Conservation (phyloP, 2,329 filamentous ascomycete genomes). For the Stachybotrys chartarum region DNA sequence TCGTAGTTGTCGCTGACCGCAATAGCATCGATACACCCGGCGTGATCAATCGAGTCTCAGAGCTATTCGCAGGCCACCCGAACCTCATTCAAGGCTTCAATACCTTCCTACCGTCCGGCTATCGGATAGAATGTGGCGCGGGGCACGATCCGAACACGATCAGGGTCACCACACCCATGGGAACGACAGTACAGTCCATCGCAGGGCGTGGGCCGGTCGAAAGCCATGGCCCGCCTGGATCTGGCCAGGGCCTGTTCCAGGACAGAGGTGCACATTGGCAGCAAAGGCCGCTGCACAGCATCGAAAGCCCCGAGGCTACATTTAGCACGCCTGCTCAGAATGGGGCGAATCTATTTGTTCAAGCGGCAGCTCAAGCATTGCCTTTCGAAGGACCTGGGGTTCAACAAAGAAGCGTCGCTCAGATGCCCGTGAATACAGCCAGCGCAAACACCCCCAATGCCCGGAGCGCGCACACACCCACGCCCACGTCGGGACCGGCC, state of each 20-base stretch:
- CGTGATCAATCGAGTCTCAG: constrained; percentile 93
- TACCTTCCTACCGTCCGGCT: constrained; percentile 91
- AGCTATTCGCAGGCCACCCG: constrained; percentile 90
- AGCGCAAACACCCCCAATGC: constrained; percentile 36
- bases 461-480: constrained; percentile 52
- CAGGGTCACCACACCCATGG: constrained; percentile 92
- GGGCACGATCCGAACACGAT: constrained; percentile 95
- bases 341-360: constrained; percentile 39
- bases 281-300: constrained; percentile 48
- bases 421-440: constrained; percentile 20
- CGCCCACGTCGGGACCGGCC: constrained; percentile 48
- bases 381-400: constrained; percentile 21
- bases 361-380: constrained; percentile 27
- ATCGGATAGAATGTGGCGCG: constrained; percentile 91
- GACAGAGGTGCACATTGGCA: constrained; percentile 49
- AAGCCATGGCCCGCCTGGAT: constrained; percentile 25
- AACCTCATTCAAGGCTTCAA: constrained; percentile 97
- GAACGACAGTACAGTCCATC: constrained; percentile 91
- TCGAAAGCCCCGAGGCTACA: constrained; percentile 56
- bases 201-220: constrained; percentile 46
- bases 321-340: constrained; percentile 52
- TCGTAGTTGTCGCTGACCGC: constrained; percentile 16
- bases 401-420: constrained; percentile 22
- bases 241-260: constrained; percentile 37
- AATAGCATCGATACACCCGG: constrained; percentile 87